Percentiles rank a stretch among this genome's conserved stretches.
Evolutionary conservation across 257 asterid species (phyloP).

Genomic region (Gynochthodes officinalis): DNA sequence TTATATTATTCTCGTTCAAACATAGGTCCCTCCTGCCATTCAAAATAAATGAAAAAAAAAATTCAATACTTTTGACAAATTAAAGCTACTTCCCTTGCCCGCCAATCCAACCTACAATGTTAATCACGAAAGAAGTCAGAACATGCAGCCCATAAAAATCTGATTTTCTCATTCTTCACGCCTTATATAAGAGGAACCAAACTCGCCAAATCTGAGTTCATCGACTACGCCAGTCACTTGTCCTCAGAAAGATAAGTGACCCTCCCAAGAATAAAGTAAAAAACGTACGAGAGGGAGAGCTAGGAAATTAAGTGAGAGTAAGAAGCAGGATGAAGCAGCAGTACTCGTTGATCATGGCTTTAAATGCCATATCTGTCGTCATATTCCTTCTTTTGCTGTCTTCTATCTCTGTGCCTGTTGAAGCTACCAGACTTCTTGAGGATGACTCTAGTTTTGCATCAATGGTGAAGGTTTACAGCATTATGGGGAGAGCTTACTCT

Average conservation of each 20-base stretch:
- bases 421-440: conserved; percentile 22
- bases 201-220: neutral
- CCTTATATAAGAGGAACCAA: neutral
- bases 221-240: too few species aligned
- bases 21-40: neutral
- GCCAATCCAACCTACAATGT: conserved; percentile 7
- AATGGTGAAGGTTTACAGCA: conserved; percentile 4
- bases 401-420: conserved; percentile 6
- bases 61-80: neutral
- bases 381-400: conserved; percentile 7
- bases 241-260: too few species aligned
- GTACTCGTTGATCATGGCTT: conserved; percentile 10
- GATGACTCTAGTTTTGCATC: neutral
- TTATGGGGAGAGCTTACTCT: conserved; percentile 28
- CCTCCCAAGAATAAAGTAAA: too few species aligned
- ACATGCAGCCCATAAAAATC: neutral
- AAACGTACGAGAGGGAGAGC: too few species aligned
- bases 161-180: neutral
- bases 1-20: neutral
- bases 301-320: too few species aligned
- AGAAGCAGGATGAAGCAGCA: conserved; percentile 15
- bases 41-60: neutral
- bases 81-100: neutral
- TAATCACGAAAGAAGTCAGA: conserved; percentile 11
- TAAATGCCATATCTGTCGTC: conserved; percentile 14